Percentiles rank a stretch among this genome's conserved stretches.
phyloP scores from a whole-genome alignment of 768 basidiomycete genomes.

The Lentinula boryana region DNA sequence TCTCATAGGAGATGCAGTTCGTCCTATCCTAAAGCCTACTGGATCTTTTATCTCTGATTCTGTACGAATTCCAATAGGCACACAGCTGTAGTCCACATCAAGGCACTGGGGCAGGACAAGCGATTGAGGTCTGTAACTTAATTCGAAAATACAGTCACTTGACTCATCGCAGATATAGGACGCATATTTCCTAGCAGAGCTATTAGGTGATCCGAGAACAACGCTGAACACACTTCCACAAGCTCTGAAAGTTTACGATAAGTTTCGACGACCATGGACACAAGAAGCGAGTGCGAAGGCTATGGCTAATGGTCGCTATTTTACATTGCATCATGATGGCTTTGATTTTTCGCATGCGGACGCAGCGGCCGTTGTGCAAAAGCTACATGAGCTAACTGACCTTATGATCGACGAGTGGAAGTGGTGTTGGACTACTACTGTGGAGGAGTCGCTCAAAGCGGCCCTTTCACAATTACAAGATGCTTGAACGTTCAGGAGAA shows the following conservation, averaged over 20 bases:
- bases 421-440: slow-evolving; percentile 6
- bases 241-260: slow-evolving; percentile 1
- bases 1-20: slow-evolving; percentile 30
- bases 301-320: background rate
- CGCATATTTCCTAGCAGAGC: slow-evolving; percentile 5
- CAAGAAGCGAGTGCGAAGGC: background rate
- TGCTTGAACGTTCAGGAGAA: background rate
- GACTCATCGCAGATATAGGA: background rate
- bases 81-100: slow-evolving; percentile 32
- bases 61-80: slow-evolving; percentile 17
- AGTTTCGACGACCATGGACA: slow-evolving; percentile 4
- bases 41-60: background rate
- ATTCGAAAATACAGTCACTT: background rate
- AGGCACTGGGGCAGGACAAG: slow-evolving; percentile 33
- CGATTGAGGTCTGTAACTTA: slow-evolving; percentile 25
- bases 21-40: background rate
- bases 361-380: background rate
- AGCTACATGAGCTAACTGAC: background rate
- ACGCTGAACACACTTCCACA: background rate
- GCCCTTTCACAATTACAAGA: background rate
- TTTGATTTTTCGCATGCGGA: slow-evolving; percentile 2
- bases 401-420: slow-evolving; percentile 2
- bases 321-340: background rate
- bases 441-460: background rate
- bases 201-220: background rate